A percentile compares a stretch with the other conserved stretches of the same genome.
These are phyloP conservation scores for Bolboschoenoplectus hybrid DNA, from an alignment of 202 grass and related monocot species.

Conservation along the genomic window DNA sequence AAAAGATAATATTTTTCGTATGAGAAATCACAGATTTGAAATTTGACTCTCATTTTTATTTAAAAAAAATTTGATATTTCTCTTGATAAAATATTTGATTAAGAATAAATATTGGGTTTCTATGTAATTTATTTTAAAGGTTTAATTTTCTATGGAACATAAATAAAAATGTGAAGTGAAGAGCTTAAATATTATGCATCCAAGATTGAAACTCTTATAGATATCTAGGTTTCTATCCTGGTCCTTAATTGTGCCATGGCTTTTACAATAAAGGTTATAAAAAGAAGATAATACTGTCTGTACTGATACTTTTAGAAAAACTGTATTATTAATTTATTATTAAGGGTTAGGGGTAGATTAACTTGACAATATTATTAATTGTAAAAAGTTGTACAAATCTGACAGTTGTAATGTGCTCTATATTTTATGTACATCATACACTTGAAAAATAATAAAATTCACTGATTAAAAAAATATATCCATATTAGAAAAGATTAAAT, in stretches of 20 bases:
- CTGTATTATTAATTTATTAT: background rate
- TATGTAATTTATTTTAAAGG: background rate
- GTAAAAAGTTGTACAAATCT: too few relatives aligned
- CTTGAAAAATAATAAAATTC: too few relatives aligned
- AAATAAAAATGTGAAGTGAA: background rate
- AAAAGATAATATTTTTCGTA: too few relatives aligned
- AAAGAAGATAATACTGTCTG: background rate
- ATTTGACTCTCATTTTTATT: too few relatives aligned
- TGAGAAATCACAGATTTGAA: too few relatives aligned
- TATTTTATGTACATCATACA: too few relatives aligned
- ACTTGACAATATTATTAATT: too few relatives aligned
- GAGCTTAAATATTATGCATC: background rate
- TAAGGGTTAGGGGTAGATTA: too few relatives aligned
- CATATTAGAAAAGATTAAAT: background rate
- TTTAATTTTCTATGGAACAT: background rate
- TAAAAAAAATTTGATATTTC: background rate
- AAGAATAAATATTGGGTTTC: background rate
- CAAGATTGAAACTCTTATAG: background rate
- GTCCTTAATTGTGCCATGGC: background rate
- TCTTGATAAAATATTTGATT: background rate
- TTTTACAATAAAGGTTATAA: background rate
- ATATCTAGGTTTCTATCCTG: background rate
- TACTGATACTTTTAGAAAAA: too few relatives aligned
- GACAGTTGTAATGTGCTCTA: too few relatives aligned
- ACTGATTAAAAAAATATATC: too few relatives aligned